Evolutionary conservation across 75 land plant genomes (phyloP), one percentile per base, ranked within the genome.

Genomic region (Ceratopteris richardii): DNA sequence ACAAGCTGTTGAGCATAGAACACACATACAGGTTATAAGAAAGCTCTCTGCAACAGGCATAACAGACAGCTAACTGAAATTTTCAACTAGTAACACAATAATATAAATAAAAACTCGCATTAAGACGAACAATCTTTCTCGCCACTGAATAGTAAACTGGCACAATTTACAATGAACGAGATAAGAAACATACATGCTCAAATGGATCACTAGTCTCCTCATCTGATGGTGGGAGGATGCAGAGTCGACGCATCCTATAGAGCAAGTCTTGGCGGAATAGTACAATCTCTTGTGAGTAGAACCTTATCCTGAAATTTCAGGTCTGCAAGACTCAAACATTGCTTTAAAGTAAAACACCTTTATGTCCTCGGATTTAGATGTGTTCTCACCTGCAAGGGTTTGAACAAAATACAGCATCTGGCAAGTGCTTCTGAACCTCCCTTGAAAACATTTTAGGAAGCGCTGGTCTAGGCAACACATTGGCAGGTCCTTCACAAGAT

Each of bases 131-230:
- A n/a, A n/a, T n/a, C n/a, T n/a, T n/a, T n/a, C n/a, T n/a, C n/a
- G n/a, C n/a, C n/a, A n/a, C n/a, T n/a, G n/a, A n/a, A n/a, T n/a
- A n/a, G n/a, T n/a, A n/a, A n/a, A n/a, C n/a, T n/a, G n/a, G n/a
- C n/a, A n/a, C n/a, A n/a, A n/a, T n/a, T n/a, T n/a, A n/a, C n/a
- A n/a, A n/a, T n/a, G n/a, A n/a, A n/a, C n/a, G n/a, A 9, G 37
- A 3, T 33, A 33, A 33, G 39, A 23, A 60, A 60, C 75, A 64
- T 61, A 91, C 97, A 80, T 95, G 97, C 62, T 86, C 87, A 69
- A 95, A 95, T 25, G 88, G 92, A 64, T 95, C 99, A 57, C 58
- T 64, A 0, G 99, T 95, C 77, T 95, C 99, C 53, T 86, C 92
- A 14, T 71, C 57, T 29, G 99, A 82, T 20, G 99, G 99, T 4